Conservation (phyloP, 306 rosid species). For the Ormosia semicastrata region DNA sequence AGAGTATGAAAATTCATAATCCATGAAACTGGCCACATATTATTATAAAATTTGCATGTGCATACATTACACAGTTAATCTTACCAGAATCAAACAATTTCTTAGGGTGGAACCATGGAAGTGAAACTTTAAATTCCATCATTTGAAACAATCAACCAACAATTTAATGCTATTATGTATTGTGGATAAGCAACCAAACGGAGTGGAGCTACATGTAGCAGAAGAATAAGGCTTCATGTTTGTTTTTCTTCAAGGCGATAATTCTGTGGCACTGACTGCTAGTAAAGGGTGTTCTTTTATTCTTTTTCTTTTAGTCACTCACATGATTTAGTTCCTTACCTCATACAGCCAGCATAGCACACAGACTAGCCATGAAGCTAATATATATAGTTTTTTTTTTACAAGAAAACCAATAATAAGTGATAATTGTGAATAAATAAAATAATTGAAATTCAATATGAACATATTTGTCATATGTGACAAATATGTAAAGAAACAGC, state of each 20-base stretch:
- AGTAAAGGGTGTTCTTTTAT: background rate
- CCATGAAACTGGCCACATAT: too few relatives aligned
- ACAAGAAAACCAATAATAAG: background rate
- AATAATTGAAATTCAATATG: background rate
- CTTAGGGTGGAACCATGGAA: background rate
- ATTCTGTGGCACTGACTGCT: background rate
- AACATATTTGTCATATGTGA: background rate
- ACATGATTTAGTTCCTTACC: background rate
- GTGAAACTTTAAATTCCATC: background rate
- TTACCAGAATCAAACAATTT: background rate
- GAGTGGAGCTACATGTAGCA: background rate
- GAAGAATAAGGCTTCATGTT: background rate
- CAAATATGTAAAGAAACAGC: background rate
- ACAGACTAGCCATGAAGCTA: background rate
- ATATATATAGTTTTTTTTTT: background rate
- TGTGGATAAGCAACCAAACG: background rate
- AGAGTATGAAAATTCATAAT: too few relatives aligned
- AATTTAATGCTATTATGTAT: background rate
- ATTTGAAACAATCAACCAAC: background rate
- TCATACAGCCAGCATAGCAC: background rate
- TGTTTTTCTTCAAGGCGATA: background rate
- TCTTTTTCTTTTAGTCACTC: background rate
- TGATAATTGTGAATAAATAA: background rate
- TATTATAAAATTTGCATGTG: background rate
- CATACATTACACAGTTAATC: background rate